Base-by-base conservation (phyloP, 2,329 filamentous ascomycete genomes). In the Dryadomyces sulphureus region DNA sequence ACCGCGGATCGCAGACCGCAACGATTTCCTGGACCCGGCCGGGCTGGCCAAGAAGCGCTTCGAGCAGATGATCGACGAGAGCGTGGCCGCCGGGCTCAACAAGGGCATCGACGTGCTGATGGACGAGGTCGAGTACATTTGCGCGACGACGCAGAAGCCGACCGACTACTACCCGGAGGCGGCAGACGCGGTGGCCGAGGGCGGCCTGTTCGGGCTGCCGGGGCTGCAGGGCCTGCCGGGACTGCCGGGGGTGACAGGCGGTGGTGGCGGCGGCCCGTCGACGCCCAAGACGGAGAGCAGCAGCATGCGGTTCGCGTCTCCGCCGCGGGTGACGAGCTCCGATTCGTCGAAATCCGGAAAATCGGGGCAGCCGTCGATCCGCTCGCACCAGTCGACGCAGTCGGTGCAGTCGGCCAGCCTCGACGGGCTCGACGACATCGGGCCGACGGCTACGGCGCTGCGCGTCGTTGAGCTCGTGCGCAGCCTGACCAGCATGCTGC, bases 21-120 rank as follows among this genome's bases (percentile, higher is more conserved):
- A 94, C 59, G 92, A 98, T 64, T 98, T 98, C 57, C 70, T 98
- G 41, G 87, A 94, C 57, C 84, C 88, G 19, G 86, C 89, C 0
- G 84, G 84, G 27, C 82, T 95, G 55, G 89, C 92, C 53, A 98
- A 98, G 75, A 96, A 95, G 67, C 88, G 86, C 53, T 98, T 96
- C 56, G 92, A 98, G 69, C 89, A 95, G 59, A 94, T 95, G 84
- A 79, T 98, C 1, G 92, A 98, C 58, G 92, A 96, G 64, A 85
- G 86, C 49, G 92, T 98, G 7, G 92, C 92, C 4, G 88, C 90
- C 8, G 93, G 93, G 1, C 69, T 98, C 51, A 95, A 95, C 63
- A 95, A 94, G 66, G 92, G 92, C 52, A 96, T 98, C 52, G 90
- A 98, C 58, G 92, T 95, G 48, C 75, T 98, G 38, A 96, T 98